A percentile compares a stretch with the other conserved stretches of the same genome.
phyloP scores from a whole-genome alignment of 495 filamentous ascomycete species.

The Monascus purpureus region DNA sequence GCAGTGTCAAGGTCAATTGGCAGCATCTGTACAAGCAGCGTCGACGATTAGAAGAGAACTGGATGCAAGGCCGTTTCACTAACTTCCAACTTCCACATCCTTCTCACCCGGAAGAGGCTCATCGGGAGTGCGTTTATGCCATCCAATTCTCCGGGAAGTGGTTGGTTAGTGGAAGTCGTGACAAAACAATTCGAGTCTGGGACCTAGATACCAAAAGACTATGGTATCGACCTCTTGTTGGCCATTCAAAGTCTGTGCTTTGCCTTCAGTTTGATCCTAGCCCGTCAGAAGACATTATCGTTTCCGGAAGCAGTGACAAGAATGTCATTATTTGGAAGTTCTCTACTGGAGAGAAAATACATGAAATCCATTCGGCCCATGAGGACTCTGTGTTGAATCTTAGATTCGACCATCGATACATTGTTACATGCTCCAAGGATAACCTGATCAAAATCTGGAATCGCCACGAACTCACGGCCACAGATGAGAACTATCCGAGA shows the following conservation, averaged over 20 bases:
- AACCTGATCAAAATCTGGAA: constrained; percentile 94
- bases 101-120: constrained; percentile 64
- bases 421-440: constrained; percentile 96
- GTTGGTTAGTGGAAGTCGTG: constrained; percentile 86
- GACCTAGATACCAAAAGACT: constrained; percentile 70
- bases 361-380: constrained; percentile 62
- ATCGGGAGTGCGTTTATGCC: constrained; percentile 88
- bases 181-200: constrained; percentile 82
- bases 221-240: constrained; percentile 51
- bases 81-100: constrained; percentile 89
- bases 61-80: constrained; percentile 64
- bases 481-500: constrained; percentile 52
- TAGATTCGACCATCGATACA: constrained; percentile 74
- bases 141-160: constrained; percentile 76
- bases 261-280: constrained; percentile 96
- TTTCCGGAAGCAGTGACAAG: constrained; percentile 86
- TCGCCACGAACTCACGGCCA: constrained; percentile 51
- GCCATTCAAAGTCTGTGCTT: constrained; percentile 75
- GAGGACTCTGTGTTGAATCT: constrained; percentile 89
- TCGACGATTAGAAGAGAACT: constrained; percentile 75
- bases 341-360: constrained; percentile 69
- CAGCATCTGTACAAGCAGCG: constrained; percentile 80
- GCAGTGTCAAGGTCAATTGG: constrained; percentile 27
- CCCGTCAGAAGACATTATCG: constrained; percentile 76
- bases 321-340: constrained; percentile 87